Evolutionary conservation across 2,329 filamentous ascomycete species (phyloP).

Genomic region (Aspergillus pseudoterreus): DNA sequence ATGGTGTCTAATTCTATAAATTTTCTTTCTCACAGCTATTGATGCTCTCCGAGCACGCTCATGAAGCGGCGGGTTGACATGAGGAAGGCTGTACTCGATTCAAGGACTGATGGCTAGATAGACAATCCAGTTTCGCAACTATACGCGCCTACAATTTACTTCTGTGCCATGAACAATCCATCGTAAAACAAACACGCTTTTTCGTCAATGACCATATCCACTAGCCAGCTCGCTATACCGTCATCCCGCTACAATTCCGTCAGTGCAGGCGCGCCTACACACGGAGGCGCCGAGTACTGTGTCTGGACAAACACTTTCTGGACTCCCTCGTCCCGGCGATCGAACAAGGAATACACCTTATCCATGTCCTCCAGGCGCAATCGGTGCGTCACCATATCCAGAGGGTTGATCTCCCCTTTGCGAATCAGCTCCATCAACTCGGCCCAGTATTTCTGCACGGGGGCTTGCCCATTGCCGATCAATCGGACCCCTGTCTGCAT

Average conservation of each 20-base stretch:
- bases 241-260: conserved; percentile 24
- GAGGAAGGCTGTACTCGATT: too few relatives aligned
- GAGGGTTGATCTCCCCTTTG: conserved; percentile 65
- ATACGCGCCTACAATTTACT: too few relatives aligned
- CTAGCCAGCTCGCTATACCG: too few relatives aligned
- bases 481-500: conserved; percentile 86
- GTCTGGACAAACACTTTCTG: conserved; percentile 75
- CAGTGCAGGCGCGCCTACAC: conserved; percentile 49
- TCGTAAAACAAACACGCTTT: too few relatives aligned
- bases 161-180: too few relatives aligned
- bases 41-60: too few relatives aligned
- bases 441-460: conserved; percentile 81
- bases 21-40: too few relatives aligned
- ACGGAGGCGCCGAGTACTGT: conserved; percentile 52
- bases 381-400: conserved; percentile 78
- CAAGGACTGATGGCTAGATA: too few relatives aligned
- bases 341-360: conserved; percentile 62
- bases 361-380: conserved; percentile 70
- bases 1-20: too few relatives aligned
- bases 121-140: too few relatives aligned
- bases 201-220: too few relatives aligned
- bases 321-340: conserved; percentile 57
- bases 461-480: conserved; percentile 65
- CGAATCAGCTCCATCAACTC: conserved; percentile 67
- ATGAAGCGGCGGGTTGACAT: too few relatives aligned